Conservation (phyloP, 495 filamentous ascomycete species). For the Stereocaulon alpinum region DNA sequence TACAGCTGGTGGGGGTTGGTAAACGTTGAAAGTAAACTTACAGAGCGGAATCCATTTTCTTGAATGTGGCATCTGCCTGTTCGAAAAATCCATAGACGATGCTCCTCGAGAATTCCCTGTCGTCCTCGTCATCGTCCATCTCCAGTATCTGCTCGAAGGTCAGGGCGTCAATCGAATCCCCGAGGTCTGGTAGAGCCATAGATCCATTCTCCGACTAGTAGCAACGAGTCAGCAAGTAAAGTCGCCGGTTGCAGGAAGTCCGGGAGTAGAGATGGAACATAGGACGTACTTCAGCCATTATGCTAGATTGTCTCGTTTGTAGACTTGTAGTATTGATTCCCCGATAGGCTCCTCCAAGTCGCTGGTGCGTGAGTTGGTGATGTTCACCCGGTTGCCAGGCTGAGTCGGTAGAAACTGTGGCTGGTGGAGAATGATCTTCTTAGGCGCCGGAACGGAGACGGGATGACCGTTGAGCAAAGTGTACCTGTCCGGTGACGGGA, state of each 20-base stretch:
- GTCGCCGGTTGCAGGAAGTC: not conserved
- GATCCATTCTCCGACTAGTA: slow-evolving; percentile 38
- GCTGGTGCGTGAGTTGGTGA: too few species aligned
- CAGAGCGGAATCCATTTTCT: slow-evolving; percentile 73
- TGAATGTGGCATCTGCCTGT: slow-evolving; percentile 78
- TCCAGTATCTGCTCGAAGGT: slow-evolving; percentile 95
- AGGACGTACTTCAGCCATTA: too few species aligned
- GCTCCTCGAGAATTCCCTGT: slow-evolving; percentile 65
- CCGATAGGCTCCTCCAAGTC: too few species aligned
- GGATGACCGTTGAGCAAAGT: too few species aligned
- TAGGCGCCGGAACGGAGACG: too few species aligned
- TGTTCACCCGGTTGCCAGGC: too few species aligned
- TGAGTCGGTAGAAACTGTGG: too few species aligned
- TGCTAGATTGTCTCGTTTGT: too few species aligned
- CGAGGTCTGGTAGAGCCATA: slow-evolving; percentile 40
- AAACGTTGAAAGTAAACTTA: slow-evolving; percentile 39
- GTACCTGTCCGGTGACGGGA: too few species aligned
- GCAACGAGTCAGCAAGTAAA: not conserved
- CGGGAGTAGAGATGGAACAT: not conserved
- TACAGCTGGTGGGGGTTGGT: not conserved
- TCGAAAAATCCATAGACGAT: slow-evolving; percentile 91
- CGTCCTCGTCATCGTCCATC: slow-evolving; percentile 83
- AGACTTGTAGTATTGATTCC: too few species aligned
- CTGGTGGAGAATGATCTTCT: too few species aligned
- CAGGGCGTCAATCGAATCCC: slow-evolving; percentile 61